phyloP scores from a whole-genome alignment of 306 rosid species.

The Alnus rubra region DNA sequence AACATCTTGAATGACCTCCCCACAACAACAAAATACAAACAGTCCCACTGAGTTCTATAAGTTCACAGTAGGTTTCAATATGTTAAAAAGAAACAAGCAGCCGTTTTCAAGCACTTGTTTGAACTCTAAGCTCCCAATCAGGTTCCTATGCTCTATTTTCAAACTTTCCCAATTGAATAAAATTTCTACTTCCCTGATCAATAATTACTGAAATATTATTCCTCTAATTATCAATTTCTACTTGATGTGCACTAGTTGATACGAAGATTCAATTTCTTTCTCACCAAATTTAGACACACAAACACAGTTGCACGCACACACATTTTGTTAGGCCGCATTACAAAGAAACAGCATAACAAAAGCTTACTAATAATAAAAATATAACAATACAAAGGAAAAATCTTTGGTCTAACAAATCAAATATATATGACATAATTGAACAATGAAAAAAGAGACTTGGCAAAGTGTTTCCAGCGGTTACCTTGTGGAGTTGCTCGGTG shows the following conservation, averaged over 20 bases:
- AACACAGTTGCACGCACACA: neutral
- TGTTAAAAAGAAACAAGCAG: neutral
- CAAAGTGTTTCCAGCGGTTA: neutral
- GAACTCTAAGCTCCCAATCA: neutral
- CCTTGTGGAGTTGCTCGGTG: conserved; percentile 95
- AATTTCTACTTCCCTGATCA: neutral
- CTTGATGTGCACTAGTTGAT: neutral
- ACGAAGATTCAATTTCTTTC: neutral
- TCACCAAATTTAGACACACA: neutral
- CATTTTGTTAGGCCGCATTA: neutral
- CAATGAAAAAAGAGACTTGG: neutral
- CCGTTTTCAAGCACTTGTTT: neutral
- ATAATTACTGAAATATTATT: neutral
- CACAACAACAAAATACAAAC: neutral
- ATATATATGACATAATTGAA: neutral
- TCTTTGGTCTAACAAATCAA: neutral
- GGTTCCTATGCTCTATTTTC: neutral
- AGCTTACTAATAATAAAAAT: neutral
- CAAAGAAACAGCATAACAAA: neutral
- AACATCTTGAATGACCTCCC: neutral
- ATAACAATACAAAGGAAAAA: neutral
- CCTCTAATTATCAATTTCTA: neutral
- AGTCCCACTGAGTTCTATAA: neutral
- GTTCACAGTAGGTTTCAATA: neutral
- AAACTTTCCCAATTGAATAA: neutral